phyloP scores from a whole-genome alignment of 352 stramenopile species.

The Phytophthora pluvialis region DNA sequence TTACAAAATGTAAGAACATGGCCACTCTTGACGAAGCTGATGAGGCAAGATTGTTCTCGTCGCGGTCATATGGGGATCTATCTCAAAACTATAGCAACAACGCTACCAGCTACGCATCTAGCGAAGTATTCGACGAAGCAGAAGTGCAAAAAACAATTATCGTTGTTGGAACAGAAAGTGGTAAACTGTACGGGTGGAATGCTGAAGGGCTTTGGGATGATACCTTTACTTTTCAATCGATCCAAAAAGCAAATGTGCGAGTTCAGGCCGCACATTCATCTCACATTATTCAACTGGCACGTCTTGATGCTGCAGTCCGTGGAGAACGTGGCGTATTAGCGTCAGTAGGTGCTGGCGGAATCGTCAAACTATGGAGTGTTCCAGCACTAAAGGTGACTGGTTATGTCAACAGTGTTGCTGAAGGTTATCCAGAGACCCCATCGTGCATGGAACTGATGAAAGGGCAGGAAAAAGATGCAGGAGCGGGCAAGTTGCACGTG shows the following conservation, averaged over 20 bases:
- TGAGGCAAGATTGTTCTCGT: slow-evolving; percentile 9
- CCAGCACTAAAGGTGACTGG: slow-evolving; percentile 42
- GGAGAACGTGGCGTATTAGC: slow-evolving; percentile 24
- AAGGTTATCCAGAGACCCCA: slow-evolving; percentile 33
- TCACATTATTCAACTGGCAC: slow-evolving; percentile 52
- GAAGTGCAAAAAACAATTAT: slow-evolving; percentile 18
- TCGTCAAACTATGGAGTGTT: slow-evolving; percentile 67
- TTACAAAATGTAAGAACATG: not conserved
- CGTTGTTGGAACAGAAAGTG: slow-evolving; percentile 46
- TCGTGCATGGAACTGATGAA: slow-evolving; percentile 49
- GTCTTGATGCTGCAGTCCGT: slow-evolving; percentile 10
- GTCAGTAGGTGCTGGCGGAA: slow-evolving; percentile 60
- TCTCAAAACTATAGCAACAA: not conserved
- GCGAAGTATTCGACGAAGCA: not conserved
- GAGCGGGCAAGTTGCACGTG: slow-evolving; percentile 7
- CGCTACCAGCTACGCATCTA: not conserved
- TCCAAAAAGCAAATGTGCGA: slow-evolving; percentile 34
- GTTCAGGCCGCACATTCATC: slow-evolving; percentile 47
- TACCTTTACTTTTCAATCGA: slow-evolving; percentile 7
- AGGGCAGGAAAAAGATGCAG: not conserved
- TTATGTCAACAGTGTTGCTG: slow-evolving; percentile 48
- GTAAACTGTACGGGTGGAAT: slow-evolving; percentile 51
- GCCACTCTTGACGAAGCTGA: not conserved
- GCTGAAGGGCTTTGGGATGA: slow-evolving; percentile 4
- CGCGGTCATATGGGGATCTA: slow-evolving; percentile 12